phyloP scores from a whole-genome alignment of 2,329 filamentous ascomycete species.

The Cordyceps fumosorosea region DNA sequence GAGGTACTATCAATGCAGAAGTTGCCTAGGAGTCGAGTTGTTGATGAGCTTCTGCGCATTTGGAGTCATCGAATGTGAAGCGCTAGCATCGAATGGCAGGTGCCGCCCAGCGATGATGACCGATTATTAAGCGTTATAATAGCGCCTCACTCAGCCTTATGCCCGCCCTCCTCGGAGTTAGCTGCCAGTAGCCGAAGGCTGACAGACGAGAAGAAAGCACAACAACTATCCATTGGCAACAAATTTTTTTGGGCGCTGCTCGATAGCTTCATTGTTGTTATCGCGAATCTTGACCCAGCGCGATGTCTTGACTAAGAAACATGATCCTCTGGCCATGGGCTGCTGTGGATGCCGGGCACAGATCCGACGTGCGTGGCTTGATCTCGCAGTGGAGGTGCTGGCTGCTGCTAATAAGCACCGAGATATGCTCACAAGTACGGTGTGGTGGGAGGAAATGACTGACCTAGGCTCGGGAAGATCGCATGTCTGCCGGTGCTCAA shows the following conservation, averaged over 20 bases:
- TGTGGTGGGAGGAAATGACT: not conserved
- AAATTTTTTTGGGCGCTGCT: not conserved
- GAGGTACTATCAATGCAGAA: not conserved
- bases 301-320: not conserved
- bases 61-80: not conserved
- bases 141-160: slow-evolving; percentile 5
- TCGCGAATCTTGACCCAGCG: not conserved
- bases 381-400: not conserved
- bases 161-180: not conserved
- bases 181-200: not conserved
- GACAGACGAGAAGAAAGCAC: not conserved
- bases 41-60: not conserved
- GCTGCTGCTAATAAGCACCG: not conserved
- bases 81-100: not conserved
- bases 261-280: not conserved
- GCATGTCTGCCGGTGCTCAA: not conserved
- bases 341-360: not conserved
- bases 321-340: not conserved
- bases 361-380: not conserved
- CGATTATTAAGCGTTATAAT: slow-evolving; percentile 9
- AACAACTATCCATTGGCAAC: not conserved
- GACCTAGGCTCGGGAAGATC: not conserved
- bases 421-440: not conserved
- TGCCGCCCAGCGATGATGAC: not conserved
- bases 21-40: not conserved